These are phyloP conservation scores for Pythium phragmiticola DNA, from an alignment of 352 stramenopile species.

Conservation along the genomic window DNA sequence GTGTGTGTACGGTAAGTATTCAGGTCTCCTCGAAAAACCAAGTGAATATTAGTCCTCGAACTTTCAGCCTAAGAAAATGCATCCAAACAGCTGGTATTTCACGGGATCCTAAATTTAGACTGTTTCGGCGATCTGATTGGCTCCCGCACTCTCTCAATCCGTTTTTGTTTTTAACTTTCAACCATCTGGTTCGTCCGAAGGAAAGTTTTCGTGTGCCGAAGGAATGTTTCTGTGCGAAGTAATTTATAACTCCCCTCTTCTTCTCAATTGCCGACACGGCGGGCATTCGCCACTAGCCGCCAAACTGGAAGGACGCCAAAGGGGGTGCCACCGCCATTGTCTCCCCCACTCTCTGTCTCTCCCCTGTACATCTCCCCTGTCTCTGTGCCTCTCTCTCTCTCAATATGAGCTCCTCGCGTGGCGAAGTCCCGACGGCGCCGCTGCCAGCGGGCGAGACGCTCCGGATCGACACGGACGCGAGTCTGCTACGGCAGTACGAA, in stretches of 20 bases:
- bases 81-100: background rate
- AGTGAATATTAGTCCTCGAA: too few relatives aligned
- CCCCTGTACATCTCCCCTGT: background rate
- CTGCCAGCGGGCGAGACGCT: conserved; percentile 19
- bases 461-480: conserved; percentile 9
- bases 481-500: conserved; percentile 51
- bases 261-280: conserved; percentile 15
- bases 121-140: conserved; percentile 8
- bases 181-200: conserved; percentile 1
- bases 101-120: conserved; percentile 6
- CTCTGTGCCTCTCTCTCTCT: background rate
- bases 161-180: background rate
- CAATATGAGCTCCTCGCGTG: conserved; percentile 7
- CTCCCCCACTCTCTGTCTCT: background rate
- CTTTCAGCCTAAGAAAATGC: too few relatives aligned
- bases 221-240: conserved; percentile 14
- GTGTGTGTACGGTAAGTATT: too few relatives aligned
- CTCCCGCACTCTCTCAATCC: background rate
- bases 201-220: background rate
- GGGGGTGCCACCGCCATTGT: background rate
- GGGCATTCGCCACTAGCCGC: background rate
- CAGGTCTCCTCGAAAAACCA: too few relatives aligned
- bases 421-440: conserved; percentile 26
- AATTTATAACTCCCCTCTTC: conserved; percentile 19
- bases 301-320: background rate